A percentile compares a stretch with the other conserved stretches of the same genome.
Conservation (phyloP, 2,329 filamentous ascomycete genomes). For the Penicillium paneum region DNA sequence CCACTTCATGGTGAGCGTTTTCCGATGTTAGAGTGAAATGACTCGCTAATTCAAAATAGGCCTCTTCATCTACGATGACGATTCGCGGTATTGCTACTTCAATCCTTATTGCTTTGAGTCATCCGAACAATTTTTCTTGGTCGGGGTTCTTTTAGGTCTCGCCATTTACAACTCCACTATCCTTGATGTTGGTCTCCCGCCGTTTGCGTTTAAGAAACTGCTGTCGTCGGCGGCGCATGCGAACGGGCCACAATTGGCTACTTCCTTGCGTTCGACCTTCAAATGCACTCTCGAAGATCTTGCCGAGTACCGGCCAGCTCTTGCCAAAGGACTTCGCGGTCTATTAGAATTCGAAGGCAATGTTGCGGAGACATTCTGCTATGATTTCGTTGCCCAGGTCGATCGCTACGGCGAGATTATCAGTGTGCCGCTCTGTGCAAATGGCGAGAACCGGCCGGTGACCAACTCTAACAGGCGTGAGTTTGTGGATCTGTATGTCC, state of each 20-base stretch:
- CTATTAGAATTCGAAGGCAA: constrained; percentile 81
- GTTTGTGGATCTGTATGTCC: constrained; percentile 81
- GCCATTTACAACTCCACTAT: constrained; percentile 96
- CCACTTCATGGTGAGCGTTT: constrained; percentile 71
- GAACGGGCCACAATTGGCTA: constrained; percentile 55
- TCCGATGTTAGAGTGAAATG: not conserved
- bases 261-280: constrained; percentile 55
- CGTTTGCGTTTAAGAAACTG: constrained; percentile 85
- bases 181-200: constrained; percentile 79
- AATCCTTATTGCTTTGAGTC: constrained; percentile 87
- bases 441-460: constrained; percentile 70
- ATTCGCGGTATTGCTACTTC: constrained; percentile 89
- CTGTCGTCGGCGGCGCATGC: constrained; percentile 70
- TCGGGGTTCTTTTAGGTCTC: constrained; percentile 81
- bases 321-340: constrained; percentile 72
- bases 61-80: constrained; percentile 89
- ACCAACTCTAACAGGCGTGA: constrained; percentile 81
- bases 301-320: constrained; percentile 71
- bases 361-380: constrained; percentile 73
- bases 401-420: constrained; percentile 71
- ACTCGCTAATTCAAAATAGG: constrained; percentile 48
- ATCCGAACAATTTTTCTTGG: constrained; percentile 85
- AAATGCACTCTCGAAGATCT: constrained; percentile 77
- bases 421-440: constrained; percentile 67
- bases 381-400: constrained; percentile 74